Percentiles rank a stretch among this genome's conserved stretches.
Conservation (phyloP, 2,329 filamentous ascomycete genomes). For the Xylariales sp. region DNA sequence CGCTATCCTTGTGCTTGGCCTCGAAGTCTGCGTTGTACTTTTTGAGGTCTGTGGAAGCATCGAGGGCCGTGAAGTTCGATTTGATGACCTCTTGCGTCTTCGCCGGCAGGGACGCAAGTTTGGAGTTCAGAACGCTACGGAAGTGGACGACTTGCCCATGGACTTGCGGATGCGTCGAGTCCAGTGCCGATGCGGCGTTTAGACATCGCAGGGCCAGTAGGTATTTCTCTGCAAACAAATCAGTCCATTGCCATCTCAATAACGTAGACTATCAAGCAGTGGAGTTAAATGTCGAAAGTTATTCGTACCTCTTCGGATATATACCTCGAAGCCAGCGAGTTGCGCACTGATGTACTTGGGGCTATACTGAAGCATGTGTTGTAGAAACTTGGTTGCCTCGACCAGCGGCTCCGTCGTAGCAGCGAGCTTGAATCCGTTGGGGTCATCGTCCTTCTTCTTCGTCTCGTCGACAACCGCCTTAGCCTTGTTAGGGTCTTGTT, state of each 20-base stretch:
- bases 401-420: conserved; percentile 77
- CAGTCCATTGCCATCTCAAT: conserved; percentile 25
- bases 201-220: conserved; percentile 84
- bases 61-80: conserved; percentile 58
- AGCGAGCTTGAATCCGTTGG: conserved; percentile 73
- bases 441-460: conserved; percentile 90
- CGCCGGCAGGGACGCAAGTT: conserved; percentile 54
- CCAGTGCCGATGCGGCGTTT: conserved; percentile 64
- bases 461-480: conserved; percentile 57
- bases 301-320: conserved; percentile 77
- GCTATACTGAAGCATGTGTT: conserved; percentile 75
- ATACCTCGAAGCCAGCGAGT: conserved; percentile 84
- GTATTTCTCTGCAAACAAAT: conserved; percentile 63
- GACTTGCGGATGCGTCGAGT: conserved; percentile 65
- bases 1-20: conserved; percentile 56
- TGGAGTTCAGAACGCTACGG: conserved; percentile 54
- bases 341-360: conserved; percentile 79
- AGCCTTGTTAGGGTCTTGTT: conserved; percentile 79
- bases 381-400: conserved; percentile 83
- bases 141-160: conserved; percentile 71
- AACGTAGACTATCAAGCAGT: no score
- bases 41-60: conserved; percentile 53
- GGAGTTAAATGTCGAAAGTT: no score
- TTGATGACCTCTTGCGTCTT: conserved; percentile 67
- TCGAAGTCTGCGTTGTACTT: conserved; percentile 65